Base-by-base conservation (phyloP, 2,329 filamentous ascomycete genomes). In the Ceratocystis ficicola region DNA sequence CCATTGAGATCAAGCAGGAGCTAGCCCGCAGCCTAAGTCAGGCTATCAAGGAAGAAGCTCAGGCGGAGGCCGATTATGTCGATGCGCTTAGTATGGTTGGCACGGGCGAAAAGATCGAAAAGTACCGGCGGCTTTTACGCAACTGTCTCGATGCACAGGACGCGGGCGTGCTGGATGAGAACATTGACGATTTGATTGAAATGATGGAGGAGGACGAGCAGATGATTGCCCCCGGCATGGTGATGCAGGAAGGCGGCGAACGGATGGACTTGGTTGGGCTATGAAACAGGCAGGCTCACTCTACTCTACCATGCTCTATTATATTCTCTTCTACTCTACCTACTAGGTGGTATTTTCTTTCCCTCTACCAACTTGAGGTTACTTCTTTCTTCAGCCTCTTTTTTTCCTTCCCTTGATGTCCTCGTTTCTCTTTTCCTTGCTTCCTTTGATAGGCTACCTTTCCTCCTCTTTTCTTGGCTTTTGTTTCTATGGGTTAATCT, bases 71-170 rank as follows among this genome's bases (percentile, higher is more conserved):
- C 15, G 85, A 88, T 68, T 89, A 90, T 69, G 83, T 89, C 50
- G 80, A 84, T 63, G 86, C 86, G 12, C 77, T 89, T 59, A 83
- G 83, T 57, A 81, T 85, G 69, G 85, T 88, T 10, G 88, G 88
- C 52, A 84, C 86, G 46, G 85, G 86, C 44, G 86, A 89, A 73
- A 85, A 86, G 72, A 88, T 88, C 69, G 86, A 86, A 70, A 84
- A 86, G 73, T 93, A 92, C 74, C 81, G 87, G 68, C 81, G 81
- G 65, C 78, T 91, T 36, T 82, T 90, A 41, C 83, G 83, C 67
- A 82, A 82, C 68, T 89, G 88, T 67, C 77, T 91, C 32, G 86
- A 86, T 30, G 80, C 85, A 17, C 80, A 83, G 70, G 86, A 88
- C 62, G 80, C 80, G 66, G 85, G 88, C 69, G 86, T 83, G 69